Base-by-base conservation (phyloP, 2,329 filamentous ascomycete genomes). In the Setomelanomma holmii region DNA sequence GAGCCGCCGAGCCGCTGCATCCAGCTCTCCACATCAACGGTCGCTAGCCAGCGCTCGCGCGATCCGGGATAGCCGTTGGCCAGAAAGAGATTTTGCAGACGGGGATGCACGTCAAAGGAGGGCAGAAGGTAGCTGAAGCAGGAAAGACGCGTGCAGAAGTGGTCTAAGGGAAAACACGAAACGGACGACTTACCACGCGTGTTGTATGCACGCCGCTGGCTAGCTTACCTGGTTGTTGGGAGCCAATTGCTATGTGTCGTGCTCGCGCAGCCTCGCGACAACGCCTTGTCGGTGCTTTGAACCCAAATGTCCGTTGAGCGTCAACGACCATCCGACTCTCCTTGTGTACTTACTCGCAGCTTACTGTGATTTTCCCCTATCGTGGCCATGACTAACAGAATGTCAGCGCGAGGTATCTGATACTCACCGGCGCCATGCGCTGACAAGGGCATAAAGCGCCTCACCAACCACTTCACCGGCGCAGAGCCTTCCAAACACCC, bases 401-500 rank as follows among this genome's bases (percentile, higher is more conserved):
- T 36, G 30, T 5, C 12, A 20, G 38, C 11, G 34, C 20, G 5
- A 10, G 20, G 10, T 38, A 21, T n/a, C 11, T 21, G 33, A 21
- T 5, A 21, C 43, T 46, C 39, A 46, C 43, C 43, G 43, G 43
- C 43, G 42, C 33, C 14, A 3, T 17, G 7, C 16, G 11, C 30
- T 16, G 43, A 38, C 10, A 24, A 36, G 35, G 34, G 17, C 19
- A 27, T 16, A 21, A 36, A 17, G 43, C 43, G 43, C 43, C 43
- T 46, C 43, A 46, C 43, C 30, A 27, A 46, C 43, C 43, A 46
- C 22, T 39, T 46, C 43, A 46, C 43, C 43, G 43, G 43, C 14
- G 27, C 20, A 36, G 27, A 45, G 21, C 17, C 19, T 20, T 21
- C 7, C 12, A n/a, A 11, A 19, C 30, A 30, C 27, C 24, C 24